Conservation (phyloP, 2,329 filamentous ascomycete genomes). For the Fusarium anguioides region DNA sequence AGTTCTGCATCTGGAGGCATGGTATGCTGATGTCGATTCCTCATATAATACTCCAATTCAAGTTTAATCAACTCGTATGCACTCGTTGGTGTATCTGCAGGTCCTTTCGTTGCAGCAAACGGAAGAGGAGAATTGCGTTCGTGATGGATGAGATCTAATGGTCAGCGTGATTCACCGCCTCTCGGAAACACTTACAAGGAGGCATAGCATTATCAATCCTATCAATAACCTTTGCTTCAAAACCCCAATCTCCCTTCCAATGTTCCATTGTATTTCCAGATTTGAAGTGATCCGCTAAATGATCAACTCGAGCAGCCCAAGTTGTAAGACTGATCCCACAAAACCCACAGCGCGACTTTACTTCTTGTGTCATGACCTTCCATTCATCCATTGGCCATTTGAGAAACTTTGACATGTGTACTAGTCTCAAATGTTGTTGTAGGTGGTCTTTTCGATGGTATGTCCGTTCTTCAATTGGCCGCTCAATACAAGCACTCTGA, state of each 20-base stretch:
- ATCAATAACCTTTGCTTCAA: constrained; percentile 52
- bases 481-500: constrained; percentile 55
- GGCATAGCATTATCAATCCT: constrained; percentile 57
- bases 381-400: constrained; percentile 48
- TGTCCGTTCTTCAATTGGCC: constrained; percentile 54
- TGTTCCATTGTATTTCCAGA: constrained; percentile 54
- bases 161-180: not conserved
- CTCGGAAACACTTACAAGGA: constrained; percentile 47
- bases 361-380: constrained; percentile 52
- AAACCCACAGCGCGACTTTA: constrained; percentile 56
- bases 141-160: constrained; percentile 37
- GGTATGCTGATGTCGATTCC: constrained; percentile 15
- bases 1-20: constrained; percentile 26
- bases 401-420: constrained; percentile 54
- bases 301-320: constrained; percentile 52
- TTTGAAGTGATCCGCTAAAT: constrained; percentile 57
- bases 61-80: constrained; percentile 36
- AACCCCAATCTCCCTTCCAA: constrained; percentile 59
- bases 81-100: constrained; percentile 36
- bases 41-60: constrained; percentile 36
- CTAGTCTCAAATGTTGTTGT: constrained; percentile 54
- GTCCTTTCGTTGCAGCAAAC: constrained; percentile 34
- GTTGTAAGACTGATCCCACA: constrained; percentile 52
- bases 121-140: constrained; percentile 36
- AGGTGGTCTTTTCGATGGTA: constrained; percentile 59